Percentiles rank a stretch among this genome's conserved stretches.
phyloP scores from a whole-genome alignment of 2,329 filamentous ascomycete species.

The Talaromyces sp. region DNA sequence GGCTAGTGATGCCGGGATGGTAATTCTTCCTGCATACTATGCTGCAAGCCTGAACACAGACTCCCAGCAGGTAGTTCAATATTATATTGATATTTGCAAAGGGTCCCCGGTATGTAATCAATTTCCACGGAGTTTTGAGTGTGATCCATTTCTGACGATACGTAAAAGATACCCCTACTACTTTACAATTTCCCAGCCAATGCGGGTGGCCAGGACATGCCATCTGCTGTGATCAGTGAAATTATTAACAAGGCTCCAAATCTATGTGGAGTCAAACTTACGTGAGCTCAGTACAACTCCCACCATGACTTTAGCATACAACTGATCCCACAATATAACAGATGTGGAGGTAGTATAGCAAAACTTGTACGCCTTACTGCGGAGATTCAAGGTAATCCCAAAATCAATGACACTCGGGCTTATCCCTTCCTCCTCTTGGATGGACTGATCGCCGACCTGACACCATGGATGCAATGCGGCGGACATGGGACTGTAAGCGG shows the following conservation, averaged over 20 bases:
- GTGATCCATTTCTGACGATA: neutral
- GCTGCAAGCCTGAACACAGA: conserved; percentile 25
- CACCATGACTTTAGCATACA: neutral
- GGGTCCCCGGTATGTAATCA: conserved; percentile 22
- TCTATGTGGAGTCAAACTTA: conserved; percentile 25
- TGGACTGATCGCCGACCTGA: conserved; percentile 26
- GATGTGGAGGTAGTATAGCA: conserved; percentile 25
- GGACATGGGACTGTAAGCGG: conserved; percentile 27
- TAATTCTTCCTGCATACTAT: conserved; percentile 27
- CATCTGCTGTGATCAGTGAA: conserved; percentile 23
- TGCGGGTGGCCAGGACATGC: conserved; percentile 25
- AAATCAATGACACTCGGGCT: conserved; percentile 18
- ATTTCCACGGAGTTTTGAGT: neutral
- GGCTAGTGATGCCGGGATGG: conserved; percentile 25
- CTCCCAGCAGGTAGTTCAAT: conserved; percentile 24
- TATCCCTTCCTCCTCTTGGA: conserved; percentile 26
- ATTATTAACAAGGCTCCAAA: conserved; percentile 22
- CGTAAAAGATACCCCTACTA: conserved; percentile 23
- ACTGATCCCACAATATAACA: conserved; percentile 7
- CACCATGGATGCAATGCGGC: conserved; percentile 26
- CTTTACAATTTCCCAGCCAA: conserved; percentile 27
- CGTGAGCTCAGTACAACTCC: conserved; percentile 18
- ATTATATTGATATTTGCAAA: conserved; percentile 26
- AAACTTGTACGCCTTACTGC: conserved; percentile 24
- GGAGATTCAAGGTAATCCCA: conserved; percentile 18